Evolutionary conservation across 257 asterid species (phyloP).

Genomic region (Fraxinus americana): DNA sequence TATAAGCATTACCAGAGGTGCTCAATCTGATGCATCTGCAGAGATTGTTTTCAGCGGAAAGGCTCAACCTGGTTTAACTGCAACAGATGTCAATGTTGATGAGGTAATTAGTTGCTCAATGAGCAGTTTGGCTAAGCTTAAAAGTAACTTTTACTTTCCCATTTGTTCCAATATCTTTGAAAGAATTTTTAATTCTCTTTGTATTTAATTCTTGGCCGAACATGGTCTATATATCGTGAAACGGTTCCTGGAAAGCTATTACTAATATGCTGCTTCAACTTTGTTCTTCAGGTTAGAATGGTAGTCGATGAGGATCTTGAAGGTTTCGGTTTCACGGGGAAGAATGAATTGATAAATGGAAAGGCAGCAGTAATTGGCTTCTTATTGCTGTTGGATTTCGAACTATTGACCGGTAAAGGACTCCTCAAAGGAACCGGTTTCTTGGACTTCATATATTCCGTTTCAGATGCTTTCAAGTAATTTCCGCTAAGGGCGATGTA

Average conservation of each 20-base stretch:
- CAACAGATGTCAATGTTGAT: conserved; percentile 80
- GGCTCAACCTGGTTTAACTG: conserved; percentile 91
- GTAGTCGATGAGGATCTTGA: conserved; percentile 61
- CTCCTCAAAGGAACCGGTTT: conserved; percentile 92
- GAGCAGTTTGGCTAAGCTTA: background rate
- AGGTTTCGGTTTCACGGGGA: conserved; percentile 80
- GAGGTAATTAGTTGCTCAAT: conserved; percentile 54
- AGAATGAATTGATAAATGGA: conserved; percentile 84
- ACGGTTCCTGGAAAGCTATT: background rate
- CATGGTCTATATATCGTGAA: background rate
- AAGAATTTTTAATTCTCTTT: background rate
- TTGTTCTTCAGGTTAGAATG: conserved; percentile 69
- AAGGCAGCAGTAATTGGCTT: conserved; percentile 89
- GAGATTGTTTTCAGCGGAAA: conserved; percentile 96
- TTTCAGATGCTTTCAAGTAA: conserved; percentile 58
- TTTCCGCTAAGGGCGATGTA: background rate
- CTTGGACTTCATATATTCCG: conserved; percentile 89
- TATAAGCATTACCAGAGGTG: conserved; percentile 54
- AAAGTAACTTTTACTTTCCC: background rate
- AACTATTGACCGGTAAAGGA: conserved; percentile 90
- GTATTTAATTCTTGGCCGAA: background rate
- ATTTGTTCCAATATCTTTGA: background rate
- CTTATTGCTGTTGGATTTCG: conserved; percentile 84
- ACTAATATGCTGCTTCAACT: background rate
- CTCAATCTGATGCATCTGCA: conserved; percentile 51